Evolutionary conservation across 805 yeast genomes (phyloP), one percentile per base, ranked within the genome.

Genomic region (Zygosaccharomyces bisporus): DNA sequence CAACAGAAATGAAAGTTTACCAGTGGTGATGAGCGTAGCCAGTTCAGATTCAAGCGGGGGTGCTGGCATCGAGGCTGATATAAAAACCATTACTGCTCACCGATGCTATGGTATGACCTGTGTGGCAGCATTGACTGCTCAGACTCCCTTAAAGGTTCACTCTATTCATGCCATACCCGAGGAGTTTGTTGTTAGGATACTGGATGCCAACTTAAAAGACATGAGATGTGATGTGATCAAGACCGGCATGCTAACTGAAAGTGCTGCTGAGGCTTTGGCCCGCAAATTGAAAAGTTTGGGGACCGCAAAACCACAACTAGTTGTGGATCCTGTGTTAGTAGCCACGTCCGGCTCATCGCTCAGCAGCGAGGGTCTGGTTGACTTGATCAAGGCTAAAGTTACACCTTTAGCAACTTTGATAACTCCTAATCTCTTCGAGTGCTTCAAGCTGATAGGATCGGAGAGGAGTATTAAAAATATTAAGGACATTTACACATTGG

Each of bases 31-130:
- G 44, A 71, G 75, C 0, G 64, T 75, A 34, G 88, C 88, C 1
- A 95, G 95, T 0, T 82, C 91, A 0, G 96, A 87, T 60, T 76
- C 81, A 34, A 82, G 91, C 8, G 96, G 95, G 2, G 95, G 95
- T 3, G 95, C 96, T 2, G 96, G 96, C 2, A 80, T 87, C 39
- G 95, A 87, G 61, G 95, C 95, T 0, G 96, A 87, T 60, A 60
- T 87, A 30, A 88, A 88, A 65, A 80, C 95, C 0, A 75, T 87
- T 43, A 72, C 84, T 3, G 84, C 85, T 1, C 86, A 83, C 55
- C 77, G 78, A 12, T 87, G 87, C 40, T 85, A 81, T 56, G 95
- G 86, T 0, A 65, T 82, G 61, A 83, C 90, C 0, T 83, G 89
- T 55, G 79, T 86, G 35, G 76, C 89, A 6, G 90, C 89, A 2